These are phyloP conservation scores for Pilatotrama ljubarskyi DNA, from an alignment of 768 basidiomycete genomes.

Conservation along the genomic window DNA sequence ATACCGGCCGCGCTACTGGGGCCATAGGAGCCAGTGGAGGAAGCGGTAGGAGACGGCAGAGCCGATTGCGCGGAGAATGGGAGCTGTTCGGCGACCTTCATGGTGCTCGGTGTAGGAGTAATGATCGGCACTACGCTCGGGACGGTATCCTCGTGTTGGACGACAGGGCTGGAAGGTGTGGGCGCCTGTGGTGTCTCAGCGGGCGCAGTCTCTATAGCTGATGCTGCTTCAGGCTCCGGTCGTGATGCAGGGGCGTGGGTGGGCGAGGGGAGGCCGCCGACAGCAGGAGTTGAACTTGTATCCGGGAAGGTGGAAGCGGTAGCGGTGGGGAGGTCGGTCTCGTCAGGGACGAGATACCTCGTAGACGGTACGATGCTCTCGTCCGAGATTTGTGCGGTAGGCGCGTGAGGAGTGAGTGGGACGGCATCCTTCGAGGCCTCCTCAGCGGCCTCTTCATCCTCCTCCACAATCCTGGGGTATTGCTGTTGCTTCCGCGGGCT, in stretches of 20 bases:
- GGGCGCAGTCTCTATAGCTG: constrained; percentile 1
- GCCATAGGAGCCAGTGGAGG: constrained; percentile 21
- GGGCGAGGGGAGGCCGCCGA: neutral
- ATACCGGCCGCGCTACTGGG: constrained; percentile 28
- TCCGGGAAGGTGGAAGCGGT: constrained; percentile 30
- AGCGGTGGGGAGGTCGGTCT: constrained; percentile 31
- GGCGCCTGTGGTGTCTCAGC: constrained; percentile 1
- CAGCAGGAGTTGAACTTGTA: constrained; percentile 1
- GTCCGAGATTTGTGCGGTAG: constrained; percentile 6
- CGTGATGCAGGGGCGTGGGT: constrained; percentile 9
- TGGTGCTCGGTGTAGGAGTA: constrained; percentile 19
- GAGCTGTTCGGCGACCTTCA: constrained; percentile 21
- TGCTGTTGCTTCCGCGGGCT: constrained; percentile 26
- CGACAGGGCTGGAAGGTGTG: constrained; percentile 12
- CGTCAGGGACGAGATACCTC: constrained; percentile 33
- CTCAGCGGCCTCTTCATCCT: constrained; percentile 60
- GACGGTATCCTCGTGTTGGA: constrained; percentile 5
- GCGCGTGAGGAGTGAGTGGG: neutral
- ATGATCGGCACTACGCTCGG: constrained; percentile 4
- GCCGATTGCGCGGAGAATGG: constrained; percentile 13
- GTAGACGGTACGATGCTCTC: constrained; percentile 33
- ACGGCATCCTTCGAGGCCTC: neutral
- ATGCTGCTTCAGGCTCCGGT: constrained; percentile 5
- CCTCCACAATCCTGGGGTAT: constrained; percentile 68
- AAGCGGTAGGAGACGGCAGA: constrained; percentile 26